These are phyloP conservation scores for Porcisia hertigi DNA, from an alignment of 208 protist species.

Conservation along the genomic window DNA sequence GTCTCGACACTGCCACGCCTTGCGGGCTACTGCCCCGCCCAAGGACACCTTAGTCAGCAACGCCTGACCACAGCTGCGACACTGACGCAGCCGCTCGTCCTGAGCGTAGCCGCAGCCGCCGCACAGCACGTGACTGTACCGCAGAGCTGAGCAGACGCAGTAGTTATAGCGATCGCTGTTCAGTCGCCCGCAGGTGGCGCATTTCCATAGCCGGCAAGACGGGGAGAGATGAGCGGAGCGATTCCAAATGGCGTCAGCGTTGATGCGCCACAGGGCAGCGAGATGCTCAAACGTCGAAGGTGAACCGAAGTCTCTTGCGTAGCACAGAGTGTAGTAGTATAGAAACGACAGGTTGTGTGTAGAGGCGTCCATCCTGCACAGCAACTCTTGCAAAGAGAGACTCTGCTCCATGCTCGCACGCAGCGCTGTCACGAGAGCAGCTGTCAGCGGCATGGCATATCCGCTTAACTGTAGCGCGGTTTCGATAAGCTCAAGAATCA, in stretches of 20 bases:
- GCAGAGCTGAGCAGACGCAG: conserved; percentile 85
- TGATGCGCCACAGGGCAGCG: conserved; percentile 63
- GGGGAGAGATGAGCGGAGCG: conserved; percentile 46
- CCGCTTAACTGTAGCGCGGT: conserved; percentile 42
- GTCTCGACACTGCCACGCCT: conserved; percentile 59
- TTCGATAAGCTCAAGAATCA: conserved; percentile 75
- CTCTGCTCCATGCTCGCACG: conserved; percentile 27
- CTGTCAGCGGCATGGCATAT: conserved; percentile 27
- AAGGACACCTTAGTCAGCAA: conserved; percentile 17
- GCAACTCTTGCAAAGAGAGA: conserved; percentile 55
- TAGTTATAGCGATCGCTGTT: conserved; percentile 92
- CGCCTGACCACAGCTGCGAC: conserved; percentile 59
- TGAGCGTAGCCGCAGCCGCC: conserved; percentile 67
- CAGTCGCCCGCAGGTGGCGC: conserved; percentile 64
- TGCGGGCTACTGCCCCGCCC: conserved; percentile 48
- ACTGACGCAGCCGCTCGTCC: conserved; percentile 69
- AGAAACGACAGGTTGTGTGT: conserved; percentile 73
- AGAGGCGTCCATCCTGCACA: conserved; percentile 49
- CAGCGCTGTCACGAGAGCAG: conserved; percentile 23
- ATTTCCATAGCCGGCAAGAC: conserved; percentile 79
- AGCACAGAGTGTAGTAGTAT: conserved; percentile 78
- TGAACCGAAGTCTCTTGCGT: conserved; percentile 54
- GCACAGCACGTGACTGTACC: conserved; percentile 74
- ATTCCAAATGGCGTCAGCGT: conserved; percentile 43
- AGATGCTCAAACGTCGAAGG: conserved; percentile 64